phyloP scores from a whole-genome alignment of 345 rosid species.

The Euphorbia lathyris region DNA sequence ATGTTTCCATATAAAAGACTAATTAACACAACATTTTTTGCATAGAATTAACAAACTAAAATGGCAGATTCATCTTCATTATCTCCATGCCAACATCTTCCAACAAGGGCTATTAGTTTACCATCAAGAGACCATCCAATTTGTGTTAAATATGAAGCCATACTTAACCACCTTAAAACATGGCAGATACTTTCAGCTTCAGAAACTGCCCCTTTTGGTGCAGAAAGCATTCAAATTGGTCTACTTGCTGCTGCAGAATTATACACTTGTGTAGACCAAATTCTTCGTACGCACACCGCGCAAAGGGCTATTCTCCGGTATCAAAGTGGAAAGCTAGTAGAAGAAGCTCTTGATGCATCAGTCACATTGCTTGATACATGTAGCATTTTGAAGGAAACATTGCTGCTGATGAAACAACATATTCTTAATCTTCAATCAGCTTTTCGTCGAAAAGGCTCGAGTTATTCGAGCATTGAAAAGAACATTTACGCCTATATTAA shows the following conservation, averaged over 20 bases:
- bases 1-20: not conserved
- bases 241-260: conserved; percentile 42
- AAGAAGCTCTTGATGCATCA: conserved; percentile 43
- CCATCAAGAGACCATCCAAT: conserved; percentile 53
- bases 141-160: conserved; percentile 41
- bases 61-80: too few relatives aligned
- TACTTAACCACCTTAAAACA: conserved; percentile 40
- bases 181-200: conserved; percentile 24
- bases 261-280: conserved; percentile 37
- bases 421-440: conserved; percentile 46
- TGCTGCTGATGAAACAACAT: conserved; percentile 36
- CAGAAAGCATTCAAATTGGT: conserved; percentile 33
- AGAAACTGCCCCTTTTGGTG: conserved; percentile 5
- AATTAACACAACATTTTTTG: not conserved
- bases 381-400: conserved; percentile 32
- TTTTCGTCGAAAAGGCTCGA: conserved; percentile 48
- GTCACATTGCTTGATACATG: conserved; percentile 44
- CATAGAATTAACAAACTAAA: not conserved
- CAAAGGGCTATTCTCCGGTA: conserved; percentile 19
- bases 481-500: conserved; percentile 22
- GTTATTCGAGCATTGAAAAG: conserved; percentile 25
- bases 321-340: conserved; percentile 25
- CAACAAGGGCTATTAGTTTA: conserved; percentile 48
- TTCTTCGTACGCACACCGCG: conserved; percentile 32
- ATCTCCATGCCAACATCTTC: conserved; percentile 21